These are phyloP conservation scores for Abelmoschus esculentus DNA, from an alignment of 345 rosid genomes.

Conservation along the genomic window DNA sequence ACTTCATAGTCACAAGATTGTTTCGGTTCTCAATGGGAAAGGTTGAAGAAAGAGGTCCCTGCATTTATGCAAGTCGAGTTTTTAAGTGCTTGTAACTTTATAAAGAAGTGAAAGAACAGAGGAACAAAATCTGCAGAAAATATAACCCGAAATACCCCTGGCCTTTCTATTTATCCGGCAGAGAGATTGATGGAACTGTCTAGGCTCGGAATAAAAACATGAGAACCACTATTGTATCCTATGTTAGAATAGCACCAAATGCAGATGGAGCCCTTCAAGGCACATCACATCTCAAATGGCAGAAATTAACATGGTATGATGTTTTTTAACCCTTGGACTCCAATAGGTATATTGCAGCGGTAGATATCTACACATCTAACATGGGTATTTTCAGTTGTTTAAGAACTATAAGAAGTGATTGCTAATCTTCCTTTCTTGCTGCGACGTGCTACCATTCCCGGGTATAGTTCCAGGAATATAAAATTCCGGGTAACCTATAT, in stretches of 20 bases:
- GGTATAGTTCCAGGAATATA: too few species aligned
- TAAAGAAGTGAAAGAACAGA: not conserved
- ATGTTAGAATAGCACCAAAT: not conserved
- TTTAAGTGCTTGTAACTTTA: not conserved
- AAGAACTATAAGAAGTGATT: too few species aligned
- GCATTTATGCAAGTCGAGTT: slow-evolving; percentile 15
- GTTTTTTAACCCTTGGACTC: too few species aligned
- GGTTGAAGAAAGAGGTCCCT: slow-evolving; percentile 73
- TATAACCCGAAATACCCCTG: too few species aligned
- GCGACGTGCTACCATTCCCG: too few species aligned
- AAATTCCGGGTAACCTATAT: not conserved
- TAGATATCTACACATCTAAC: too few species aligned
- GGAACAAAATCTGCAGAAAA: not conserved
- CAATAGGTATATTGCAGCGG: too few species aligned
- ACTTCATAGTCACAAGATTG: slow-evolving; percentile 36
- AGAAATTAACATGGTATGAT: not conserved
- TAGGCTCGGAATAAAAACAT: not conserved
- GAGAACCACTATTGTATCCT: not conserved
- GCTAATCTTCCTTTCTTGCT: too few species aligned
- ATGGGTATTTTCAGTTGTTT: too few species aligned
- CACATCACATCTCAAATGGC: not conserved
- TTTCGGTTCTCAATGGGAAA: slow-evolving; percentile 82
- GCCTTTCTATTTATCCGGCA: not conserved
- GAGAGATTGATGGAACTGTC: not conserved
- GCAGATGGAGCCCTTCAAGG: not conserved